Base-by-base conservation (phyloP, 1,284 basidiomycete genomes). In the Boletus semigastroideus region DNA sequence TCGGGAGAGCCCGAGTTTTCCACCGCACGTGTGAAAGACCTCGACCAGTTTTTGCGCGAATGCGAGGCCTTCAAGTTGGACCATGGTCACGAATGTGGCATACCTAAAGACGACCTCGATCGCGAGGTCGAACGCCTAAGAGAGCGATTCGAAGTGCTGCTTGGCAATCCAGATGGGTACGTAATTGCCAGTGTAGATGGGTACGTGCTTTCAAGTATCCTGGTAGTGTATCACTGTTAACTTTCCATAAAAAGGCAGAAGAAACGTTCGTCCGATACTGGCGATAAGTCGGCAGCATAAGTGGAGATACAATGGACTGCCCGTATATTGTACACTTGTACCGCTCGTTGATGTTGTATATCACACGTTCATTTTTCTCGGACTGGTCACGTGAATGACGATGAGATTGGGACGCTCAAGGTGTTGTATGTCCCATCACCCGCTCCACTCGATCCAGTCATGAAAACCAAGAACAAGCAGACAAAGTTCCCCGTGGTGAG, bases 401-500 rank as follows among this genome's bases (percentile, higher is more conserved):
- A 31, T 31, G 58, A 61, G 60, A 61, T 58, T 40, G 49, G 27
- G 42, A 46, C 16, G 13, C 13, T n/a, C 7, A n/a, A 34, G 14
- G 33, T 34, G 33, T 34, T 10, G 48, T 57, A 59, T 62, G 50
- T 33, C 40, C n/a, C 17, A 20, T 6, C 25, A 48, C 31, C 31
- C 17, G 16, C 38, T n/a, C 43, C 12, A 14, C 12, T 7, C 16
- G 25, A 10, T 33, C 27, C 44, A 40, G 50, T 41, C 22, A 87
- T 89, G 87, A 90, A 90, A 77, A 89, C 87, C 60, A 90, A 88
- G 71, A 90, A 90, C 71, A 92, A 90, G 69, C 81, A 87, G 51
- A 92, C 89, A 2, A 90, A 90, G 60, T 92, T 92, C 62, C 89
- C 90, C 8, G 90, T 91, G 53, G 89, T 90, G 59, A 61, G 57